Evolutionary conservation across 2,329 filamentous ascomycete genomes (phyloP).

Genomic region (Paraphaeosphaeria sporulosa): DNA sequence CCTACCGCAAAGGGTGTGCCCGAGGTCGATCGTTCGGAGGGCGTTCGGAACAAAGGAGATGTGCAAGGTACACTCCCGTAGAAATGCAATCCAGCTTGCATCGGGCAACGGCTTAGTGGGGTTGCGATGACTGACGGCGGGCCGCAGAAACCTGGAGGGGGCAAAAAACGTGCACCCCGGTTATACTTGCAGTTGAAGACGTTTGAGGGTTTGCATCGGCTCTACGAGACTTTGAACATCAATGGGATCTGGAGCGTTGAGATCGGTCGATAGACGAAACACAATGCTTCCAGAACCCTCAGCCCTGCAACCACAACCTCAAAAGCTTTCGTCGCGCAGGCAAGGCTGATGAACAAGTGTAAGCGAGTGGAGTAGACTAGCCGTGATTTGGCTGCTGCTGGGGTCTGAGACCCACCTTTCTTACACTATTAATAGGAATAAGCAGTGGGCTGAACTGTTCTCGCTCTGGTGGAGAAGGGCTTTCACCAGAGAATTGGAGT

Average conservation of each 20-base stretch:
- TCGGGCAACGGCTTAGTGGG: neutral
- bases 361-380: slow-evolving; percentile 16
- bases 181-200: neutral
- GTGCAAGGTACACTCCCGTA: neutral
- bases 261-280: neutral
- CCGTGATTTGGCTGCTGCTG: neutral
- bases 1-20: neutral
- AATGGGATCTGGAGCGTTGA: neutral
- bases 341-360: slow-evolving; percentile 17
- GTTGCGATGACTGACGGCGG: neutral
- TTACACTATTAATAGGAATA: slow-evolving; percentile 2
- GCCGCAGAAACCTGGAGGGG: slow-evolving; percentile 13
- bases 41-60: neutral
- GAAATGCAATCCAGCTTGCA: neutral
- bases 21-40: neutral
- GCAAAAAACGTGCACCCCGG: slow-evolving; percentile 13
- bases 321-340: slow-evolving; percentile 9
- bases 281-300: slow-evolving; percentile 25
- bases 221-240: too few species aligned
- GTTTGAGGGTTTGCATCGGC: too few species aligned
- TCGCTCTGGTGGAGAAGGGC: neutral
- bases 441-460: neutral
- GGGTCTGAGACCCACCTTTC: neutral
- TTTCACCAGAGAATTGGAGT: neutral
- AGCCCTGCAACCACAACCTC: slow-evolving; percentile 19